phyloP scores from a whole-genome alignment of 352 stramenopile genomes.

The Globisporangium camurandrum region DNA sequence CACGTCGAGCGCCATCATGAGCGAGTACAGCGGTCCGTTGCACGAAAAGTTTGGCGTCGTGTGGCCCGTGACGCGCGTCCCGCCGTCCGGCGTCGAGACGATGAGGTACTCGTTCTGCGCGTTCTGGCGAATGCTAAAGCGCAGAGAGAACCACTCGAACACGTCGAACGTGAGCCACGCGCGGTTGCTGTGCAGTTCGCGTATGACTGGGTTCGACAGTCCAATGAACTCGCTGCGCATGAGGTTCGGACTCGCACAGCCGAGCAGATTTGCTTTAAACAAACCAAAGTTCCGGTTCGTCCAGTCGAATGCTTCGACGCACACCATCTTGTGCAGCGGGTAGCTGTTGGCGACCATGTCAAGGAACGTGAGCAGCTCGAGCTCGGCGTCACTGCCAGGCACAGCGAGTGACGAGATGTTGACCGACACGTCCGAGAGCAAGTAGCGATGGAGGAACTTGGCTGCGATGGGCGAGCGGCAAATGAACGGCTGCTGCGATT shows the following conservation, averaged over 20 bases:
- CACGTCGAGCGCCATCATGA: conserved; percentile 19
- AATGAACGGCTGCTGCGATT: conserved; percentile 16
- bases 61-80: not conserved
- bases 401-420: conserved; percentile 6
- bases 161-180: conserved; percentile 18
- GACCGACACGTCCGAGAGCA: conserved; percentile 1
- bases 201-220: conserved; percentile 11
- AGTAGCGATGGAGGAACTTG: conserved; percentile 16
- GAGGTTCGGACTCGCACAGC: conserved; percentile 19
- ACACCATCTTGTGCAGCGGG: conserved; percentile 16
- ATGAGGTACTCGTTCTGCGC: conserved; percentile 11
- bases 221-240: conserved; percentile 14
- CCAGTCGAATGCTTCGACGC: conserved; percentile 18
- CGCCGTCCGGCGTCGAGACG: not conserved
- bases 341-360: conserved; percentile 18
- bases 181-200: conserved; percentile 10
- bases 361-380: conserved; percentile 17
- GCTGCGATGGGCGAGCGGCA: conserved; percentile 17
- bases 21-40: conserved; percentile 17
- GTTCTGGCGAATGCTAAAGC: conserved; percentile 20
- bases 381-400: conserved; percentile 10
- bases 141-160: conserved; percentile 13
- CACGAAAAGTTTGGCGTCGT: conserved; percentile 19
- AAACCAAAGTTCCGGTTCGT: conserved; percentile 2
- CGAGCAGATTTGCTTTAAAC: conserved; percentile 12